Conservation (phyloP, 2,329 filamentous ascomycete genomes). For the Sarocladiaceae sp. region DNA sequence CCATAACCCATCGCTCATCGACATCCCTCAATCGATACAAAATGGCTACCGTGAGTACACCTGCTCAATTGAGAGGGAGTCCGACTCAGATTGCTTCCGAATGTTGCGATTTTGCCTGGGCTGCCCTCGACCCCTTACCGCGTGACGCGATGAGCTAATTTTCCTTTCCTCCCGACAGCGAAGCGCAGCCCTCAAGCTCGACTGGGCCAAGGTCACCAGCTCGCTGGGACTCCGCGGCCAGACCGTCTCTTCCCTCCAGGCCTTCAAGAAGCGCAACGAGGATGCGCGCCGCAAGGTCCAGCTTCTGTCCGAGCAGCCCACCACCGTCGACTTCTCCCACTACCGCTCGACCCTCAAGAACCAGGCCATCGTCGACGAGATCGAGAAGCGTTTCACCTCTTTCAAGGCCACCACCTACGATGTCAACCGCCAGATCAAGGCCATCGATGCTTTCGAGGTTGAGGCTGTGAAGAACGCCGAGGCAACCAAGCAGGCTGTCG, state of each 20-base stretch:
- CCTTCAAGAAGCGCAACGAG: constrained; percentile 99
- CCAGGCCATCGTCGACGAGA: constrained; percentile 90
- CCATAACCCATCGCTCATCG: constrained; percentile 46
- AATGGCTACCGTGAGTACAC: constrained; percentile 65
- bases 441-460: constrained; percentile 95
- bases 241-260: constrained; percentile 84
- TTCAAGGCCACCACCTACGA: constrained; percentile 96
- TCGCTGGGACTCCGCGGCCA: constrained; percentile 95
- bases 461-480: constrained; percentile 96
- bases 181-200: constrained; percentile 98
- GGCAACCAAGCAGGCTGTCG: constrained; percentile 94
- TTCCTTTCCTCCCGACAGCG: constrained; percentile 56
- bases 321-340: constrained; percentile 85
- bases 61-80: constrained; percentile 23
- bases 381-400: constrained; percentile 87
- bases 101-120: constrained; percentile 5
- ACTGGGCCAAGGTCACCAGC: constrained; percentile 93
- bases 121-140: constrained; percentile 12
- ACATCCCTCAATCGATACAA: constrained; percentile 47
- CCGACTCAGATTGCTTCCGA: constrained; percentile 6
- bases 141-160: constrained; percentile 49
- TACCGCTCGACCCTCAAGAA: constrained; percentile 96
- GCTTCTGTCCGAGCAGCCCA: constrained; percentile 76
- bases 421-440: constrained; percentile 89
- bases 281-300: constrained; percentile 93